phyloP scores from a whole-genome alignment of 176 grass and related monocot species.

The Ampelocalamus luodianensis region DNA sequence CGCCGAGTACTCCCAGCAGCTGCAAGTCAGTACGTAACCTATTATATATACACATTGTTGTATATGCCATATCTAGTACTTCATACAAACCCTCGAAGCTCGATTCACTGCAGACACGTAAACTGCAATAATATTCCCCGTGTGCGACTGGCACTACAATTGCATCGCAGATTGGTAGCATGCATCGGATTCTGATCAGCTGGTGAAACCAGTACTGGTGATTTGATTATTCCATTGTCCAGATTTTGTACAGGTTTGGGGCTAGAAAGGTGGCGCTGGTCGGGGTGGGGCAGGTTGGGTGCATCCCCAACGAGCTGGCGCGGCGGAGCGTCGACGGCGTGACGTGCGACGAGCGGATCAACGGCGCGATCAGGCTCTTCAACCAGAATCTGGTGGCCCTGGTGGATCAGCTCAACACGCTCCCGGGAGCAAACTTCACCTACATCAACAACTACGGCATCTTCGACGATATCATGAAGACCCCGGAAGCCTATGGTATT shows the following conservation, averaged over 20 bases:
- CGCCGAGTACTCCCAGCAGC: too few relatives aligned
- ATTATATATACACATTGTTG: too few relatives aligned
- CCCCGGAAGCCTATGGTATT: slow-evolving; percentile 49
- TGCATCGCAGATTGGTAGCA: too few relatives aligned
- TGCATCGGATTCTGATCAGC: too few relatives aligned
- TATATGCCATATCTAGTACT: too few relatives aligned
- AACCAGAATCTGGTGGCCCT: slow-evolving; percentile 62
- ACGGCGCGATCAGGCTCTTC: slow-evolving; percentile 80
- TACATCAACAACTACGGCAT: slow-evolving; percentile 84
- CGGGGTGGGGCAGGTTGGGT: slow-evolving; percentile 83
- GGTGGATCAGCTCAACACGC: slow-evolving; percentile 72
- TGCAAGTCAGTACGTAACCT: too few relatives aligned
- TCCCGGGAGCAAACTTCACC: slow-evolving; percentile 77
- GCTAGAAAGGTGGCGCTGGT: slow-evolving; percentile 90
- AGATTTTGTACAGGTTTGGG: slow-evolving; percentile 73
- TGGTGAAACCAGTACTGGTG: too few relatives aligned
- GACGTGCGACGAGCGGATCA: slow-evolving; percentile 64
- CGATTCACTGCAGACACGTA: too few relatives aligned
- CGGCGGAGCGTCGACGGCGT: slow-evolving; percentile 71
- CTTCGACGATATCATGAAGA: slow-evolving; percentile 66
- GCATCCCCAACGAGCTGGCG: slow-evolving; percentile 86
- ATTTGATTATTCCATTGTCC: not conserved
- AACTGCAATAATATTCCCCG: too few relatives aligned
- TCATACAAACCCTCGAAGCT: too few relatives aligned
- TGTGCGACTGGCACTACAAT: too few relatives aligned